Conservation (phyloP, 2,329 filamentous ascomycete species). For the Coniochaeta prunicola region DNA sequence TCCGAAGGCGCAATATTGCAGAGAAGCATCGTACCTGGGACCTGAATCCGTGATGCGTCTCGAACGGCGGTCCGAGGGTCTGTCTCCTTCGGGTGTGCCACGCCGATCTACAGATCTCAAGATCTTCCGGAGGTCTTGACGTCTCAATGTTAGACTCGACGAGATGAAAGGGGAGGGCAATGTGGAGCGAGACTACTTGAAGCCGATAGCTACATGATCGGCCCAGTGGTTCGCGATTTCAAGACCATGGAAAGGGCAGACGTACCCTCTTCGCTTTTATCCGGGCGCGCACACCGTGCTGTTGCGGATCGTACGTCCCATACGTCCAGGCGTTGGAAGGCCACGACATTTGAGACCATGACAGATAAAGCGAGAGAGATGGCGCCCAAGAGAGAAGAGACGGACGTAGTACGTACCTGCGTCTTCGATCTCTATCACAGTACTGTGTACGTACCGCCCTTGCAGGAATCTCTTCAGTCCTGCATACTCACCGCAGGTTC, state of each 20-base stretch:
- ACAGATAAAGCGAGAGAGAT: background rate
- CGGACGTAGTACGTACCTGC: background rate
- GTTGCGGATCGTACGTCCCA: background rate
- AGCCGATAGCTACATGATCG: background rate
- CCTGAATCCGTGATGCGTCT: slow-evolving; percentile 1
- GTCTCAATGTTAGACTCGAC: slow-evolving; percentile 2
- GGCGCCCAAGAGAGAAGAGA: background rate
- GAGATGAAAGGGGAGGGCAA: slow-evolving; percentile 2
- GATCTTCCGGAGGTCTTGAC: background rate
- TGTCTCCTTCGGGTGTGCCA: background rate
- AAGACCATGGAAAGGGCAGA: background rate
- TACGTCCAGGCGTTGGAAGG: background rate
- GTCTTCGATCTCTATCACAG: background rate
- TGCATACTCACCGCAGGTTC: background rate
- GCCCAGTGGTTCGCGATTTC: background rate
- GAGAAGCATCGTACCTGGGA: background rate
- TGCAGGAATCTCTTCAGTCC: background rate
- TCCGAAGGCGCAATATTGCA: background rate
- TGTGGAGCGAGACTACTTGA: background rate
- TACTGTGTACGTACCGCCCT: background rate
- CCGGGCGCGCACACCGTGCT: background rate
- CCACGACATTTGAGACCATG: background rate
- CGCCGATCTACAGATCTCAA: background rate
- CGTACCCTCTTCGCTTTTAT: background rate
- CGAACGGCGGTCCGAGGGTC: background rate